Base-by-base conservation (phyloP, 2,329 filamentous ascomycete genomes). In the Cercospora sp. region DNA sequence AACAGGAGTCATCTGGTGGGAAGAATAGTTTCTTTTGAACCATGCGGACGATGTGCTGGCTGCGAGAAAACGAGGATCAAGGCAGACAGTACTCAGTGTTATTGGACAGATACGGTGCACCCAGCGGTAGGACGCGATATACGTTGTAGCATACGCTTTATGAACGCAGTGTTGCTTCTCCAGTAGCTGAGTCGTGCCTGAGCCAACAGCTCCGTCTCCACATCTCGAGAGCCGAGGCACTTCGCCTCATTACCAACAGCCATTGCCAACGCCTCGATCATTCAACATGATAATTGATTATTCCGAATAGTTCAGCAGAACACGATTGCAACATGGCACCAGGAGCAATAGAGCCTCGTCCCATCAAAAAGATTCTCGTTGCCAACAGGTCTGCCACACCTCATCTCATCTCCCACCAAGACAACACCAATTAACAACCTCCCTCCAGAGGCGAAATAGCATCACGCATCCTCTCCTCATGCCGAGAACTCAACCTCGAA, bases 361-460 rank as follows among this genome's bases (percentile, higher is more conserved):
- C 72, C 2, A 76, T 76, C 31, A 72, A 72, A 55, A 69, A 70
- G 45, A 71, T 77, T n/a, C 70, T 77, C 12, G 70, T 77, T 1
- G 73, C 73, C 16, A 77, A 77, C 45, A 72, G 76, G 76, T 64
- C 33, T 23, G 55, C 30, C 62, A 42, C 23, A 26, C 4, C 39
- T 26, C 23, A 3, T 39, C 33, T 6, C 26, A 55, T 6, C 51
- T 76, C 39, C 9, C 12, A 20, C n/a, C 33, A 28, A 67, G 16
- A 53, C 20, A 33, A 13, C 12, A 18, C 31, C 33, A 65, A 26
- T 20, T 42, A 61, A 31, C 28, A 20, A 39, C 28, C 9, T 39
- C 45, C 16, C 16, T 18, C 26, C 63, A 87, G 87, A 79, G 88
- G 88, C 65, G 88, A 90, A 76, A 89, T 90, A 62, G 87, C 87